A percentile compares a stretch with the other conserved stretches of the same genome.
These are phyloP conservation scores for Pseudogymnoascus sp. DNA, from an alignment of 2,329 filamentous ascomycete genomes.

Conservation along the genomic window DNA sequence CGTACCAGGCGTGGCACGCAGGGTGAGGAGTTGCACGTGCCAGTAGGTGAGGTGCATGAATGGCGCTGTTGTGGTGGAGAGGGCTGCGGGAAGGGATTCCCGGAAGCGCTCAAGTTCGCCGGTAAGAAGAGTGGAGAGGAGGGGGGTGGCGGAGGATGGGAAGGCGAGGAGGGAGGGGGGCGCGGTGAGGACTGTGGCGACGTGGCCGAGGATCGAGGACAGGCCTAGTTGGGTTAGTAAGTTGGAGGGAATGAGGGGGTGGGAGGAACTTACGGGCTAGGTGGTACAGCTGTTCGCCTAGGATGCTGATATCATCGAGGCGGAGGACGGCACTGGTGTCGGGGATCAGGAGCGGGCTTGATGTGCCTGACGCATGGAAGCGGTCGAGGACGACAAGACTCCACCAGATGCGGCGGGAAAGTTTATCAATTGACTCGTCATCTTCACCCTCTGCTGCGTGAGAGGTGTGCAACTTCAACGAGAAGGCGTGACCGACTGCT, in stretches of 20 bases:
- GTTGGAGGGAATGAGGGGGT: background rate
- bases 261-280: slow-evolving; percentile 49
- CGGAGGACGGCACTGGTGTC: slow-evolving; percentile 53
- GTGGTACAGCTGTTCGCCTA: slow-evolving; percentile 58
- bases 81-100: slow-evolving; percentile 46
- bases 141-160: slow-evolving; percentile 33
- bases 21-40: slow-evolving; percentile 58
- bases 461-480: slow-evolving; percentile 51
- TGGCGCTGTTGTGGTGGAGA: slow-evolving; percentile 44
- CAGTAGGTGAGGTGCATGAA: slow-evolving; percentile 61
- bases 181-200: slow-evolving; percentile 39
- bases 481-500: slow-evolving; percentile 58
- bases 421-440: slow-evolving; percentile 51
- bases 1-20: slow-evolving; percentile 49
- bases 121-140: slow-evolving; percentile 43
- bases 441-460: slow-evolving; percentile 40
- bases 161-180: slow-evolving; percentile 31
- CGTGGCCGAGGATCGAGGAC: slow-evolving; percentile 51
- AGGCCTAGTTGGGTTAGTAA: slow-evolving; percentile 34
- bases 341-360: slow-evolving; percentile 53
- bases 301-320: slow-evolving; percentile 48
- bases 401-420: slow-evolving; percentile 63
- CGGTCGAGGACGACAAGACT: slow-evolving; percentile 62
- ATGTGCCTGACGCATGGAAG: slow-evolving; percentile 63
- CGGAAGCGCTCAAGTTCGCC: slow-evolving; percentile 58